phyloP scores from a whole-genome alignment of 306 rosid genomes.

The Cicer bijugum region DNA sequence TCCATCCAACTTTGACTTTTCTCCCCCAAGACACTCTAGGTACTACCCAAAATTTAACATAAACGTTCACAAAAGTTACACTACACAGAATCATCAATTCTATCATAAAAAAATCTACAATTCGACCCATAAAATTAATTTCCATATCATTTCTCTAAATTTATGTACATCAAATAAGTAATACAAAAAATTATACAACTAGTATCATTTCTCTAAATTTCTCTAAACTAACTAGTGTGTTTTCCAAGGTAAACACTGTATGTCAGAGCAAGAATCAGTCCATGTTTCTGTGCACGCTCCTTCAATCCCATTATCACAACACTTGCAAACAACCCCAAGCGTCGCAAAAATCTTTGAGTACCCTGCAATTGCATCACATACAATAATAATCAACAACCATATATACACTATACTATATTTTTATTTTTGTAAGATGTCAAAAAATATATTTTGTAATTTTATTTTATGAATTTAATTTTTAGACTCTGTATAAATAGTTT shows the following conservation, averaged over 20 bases:
- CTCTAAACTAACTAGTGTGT: slow-evolving; percentile 21
- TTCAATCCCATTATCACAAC: slow-evolving; percentile 59
- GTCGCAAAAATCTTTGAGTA: slow-evolving; percentile 36
- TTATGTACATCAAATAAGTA: background rate
- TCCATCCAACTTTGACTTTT: background rate
- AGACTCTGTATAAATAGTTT: too few species aligned
- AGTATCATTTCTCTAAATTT: too few species aligned
- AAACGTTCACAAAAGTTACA: background rate
- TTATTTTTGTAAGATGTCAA: too few species aligned
- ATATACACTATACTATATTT: background rate
- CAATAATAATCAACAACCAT: slow-evolving; percentile 11
- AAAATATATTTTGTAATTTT: too few species aligned
- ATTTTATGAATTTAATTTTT: too few species aligned
- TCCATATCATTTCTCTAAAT: background rate
- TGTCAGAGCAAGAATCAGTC: slow-evolving; percentile 55
- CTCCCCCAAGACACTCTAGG: background rate
- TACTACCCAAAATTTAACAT: slow-evolving; percentile 6
- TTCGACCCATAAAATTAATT: background rate
- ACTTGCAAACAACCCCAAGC: slow-evolving; percentile 63
- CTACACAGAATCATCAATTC: slow-evolving; percentile 2
- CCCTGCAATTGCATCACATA: slow-evolving; percentile 35
- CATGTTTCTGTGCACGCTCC: slow-evolving; percentile 58
- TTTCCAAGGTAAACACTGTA: slow-evolving; percentile 64
- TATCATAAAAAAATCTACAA: background rate
- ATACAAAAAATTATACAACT: background rate